Base-by-base conservation (phyloP, 2,329 filamentous ascomycete genomes). In the Sporothrix pallida region DNA sequence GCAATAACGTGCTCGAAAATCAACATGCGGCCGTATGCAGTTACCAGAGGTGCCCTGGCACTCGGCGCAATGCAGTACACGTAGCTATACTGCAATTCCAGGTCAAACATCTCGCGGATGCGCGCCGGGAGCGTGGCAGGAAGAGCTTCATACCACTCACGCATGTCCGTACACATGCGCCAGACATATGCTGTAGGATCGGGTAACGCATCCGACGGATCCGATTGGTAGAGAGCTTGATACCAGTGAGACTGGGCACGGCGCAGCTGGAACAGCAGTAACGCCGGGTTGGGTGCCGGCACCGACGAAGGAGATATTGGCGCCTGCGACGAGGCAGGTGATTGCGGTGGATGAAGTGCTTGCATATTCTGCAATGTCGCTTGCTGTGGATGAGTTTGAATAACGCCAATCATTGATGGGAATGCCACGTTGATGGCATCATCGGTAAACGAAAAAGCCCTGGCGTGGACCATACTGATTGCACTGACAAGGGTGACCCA, bases 401-500 rank as follows among this genome's bases (percentile, higher is more conserved):
- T 42, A 2, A 71, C 70, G 0, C 74, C 74, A 8, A 83, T 79
- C 75, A 83, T 80, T 72, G 88, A 87, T 1, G 94, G 94, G 75
- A 94, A 88, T n/a, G 88, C 89, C 44, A 98, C 95, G 76, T 93
- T 91, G 37, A 93, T 88, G 6, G 95, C 92, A 73, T 95, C 93
- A 79, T 98, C 95, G 0, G 94, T 95, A 79, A 98, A 98, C 0
- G 95, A 97, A 81, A 98, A 98, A 0, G 94, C 91, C 48, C 94
- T 88, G 12, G 93, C 93, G 77, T 97, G 90, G 4, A 95, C 93
- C 85, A 97, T 92, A 77, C 94, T 97, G 63, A 97, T 95, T 12
- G 93, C 91, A 79, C 94, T 94, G 31, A 6, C 4, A 37, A 37
- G 31, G 31, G 31, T 37, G 31, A 37, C 31, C 31, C 31, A 37